These are phyloP conservation scores for Fusarium nygamai DNA, from an alignment of 2,329 filamentous ascomycete species.

Conservation along the genomic window DNA sequence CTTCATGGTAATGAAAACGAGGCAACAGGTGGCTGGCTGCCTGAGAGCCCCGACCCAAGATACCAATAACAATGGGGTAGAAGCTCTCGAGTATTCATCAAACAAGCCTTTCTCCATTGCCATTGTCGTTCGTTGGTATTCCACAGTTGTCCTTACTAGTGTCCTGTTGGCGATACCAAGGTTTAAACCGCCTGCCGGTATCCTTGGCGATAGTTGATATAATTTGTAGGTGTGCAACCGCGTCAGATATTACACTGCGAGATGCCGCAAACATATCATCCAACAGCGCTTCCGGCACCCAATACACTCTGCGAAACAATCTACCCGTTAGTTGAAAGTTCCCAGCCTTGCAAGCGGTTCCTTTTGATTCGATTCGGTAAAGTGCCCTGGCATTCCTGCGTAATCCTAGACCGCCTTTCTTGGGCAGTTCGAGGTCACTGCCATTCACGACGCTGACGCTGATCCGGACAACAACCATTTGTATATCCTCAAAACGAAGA, in stretches of 20 bases:
- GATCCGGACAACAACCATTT: not conserved
- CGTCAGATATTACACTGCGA: not conserved
- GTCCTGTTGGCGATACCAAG: not conserved
- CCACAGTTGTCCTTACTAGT: not conserved
- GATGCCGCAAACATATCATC: not conserved
- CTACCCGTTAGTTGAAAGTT: not conserved
- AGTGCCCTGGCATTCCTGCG: not conserved
- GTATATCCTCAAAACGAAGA: not conserved
- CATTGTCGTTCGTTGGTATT: not conserved
- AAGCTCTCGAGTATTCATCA: not conserved
- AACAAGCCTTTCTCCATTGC: not conserved
- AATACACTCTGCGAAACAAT: not conserved
- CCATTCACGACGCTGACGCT: not conserved
- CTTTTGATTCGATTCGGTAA: not conserved
- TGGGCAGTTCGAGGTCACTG: not conserved
- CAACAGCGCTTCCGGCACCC: not conserved
- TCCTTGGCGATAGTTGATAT: not conserved
- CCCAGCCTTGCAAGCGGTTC: not conserved
- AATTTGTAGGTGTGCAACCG: not conserved
- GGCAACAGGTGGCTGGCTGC: not conserved
- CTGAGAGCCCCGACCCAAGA: not conserved
- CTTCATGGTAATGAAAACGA: not conserved
- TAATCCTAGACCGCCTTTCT: conserved; percentile 17
- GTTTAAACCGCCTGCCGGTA: not conserved
- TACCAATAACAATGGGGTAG: not conserved